phyloP scores from a whole-genome alignment of 106 monocot species.

The Iris macrosiphon region DNA sequence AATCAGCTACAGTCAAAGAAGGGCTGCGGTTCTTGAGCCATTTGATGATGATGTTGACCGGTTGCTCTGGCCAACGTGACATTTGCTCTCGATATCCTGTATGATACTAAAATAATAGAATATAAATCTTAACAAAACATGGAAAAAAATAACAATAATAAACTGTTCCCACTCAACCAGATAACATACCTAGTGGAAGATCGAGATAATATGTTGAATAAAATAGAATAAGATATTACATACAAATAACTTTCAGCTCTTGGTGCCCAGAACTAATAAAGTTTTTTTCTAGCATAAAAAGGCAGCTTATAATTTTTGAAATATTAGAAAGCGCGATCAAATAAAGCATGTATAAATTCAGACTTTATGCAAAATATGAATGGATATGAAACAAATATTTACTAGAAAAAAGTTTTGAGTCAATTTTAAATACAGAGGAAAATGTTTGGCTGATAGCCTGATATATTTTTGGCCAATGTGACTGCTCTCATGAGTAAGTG shows the following conservation, averaged over 20 bases:
- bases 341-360: no score
- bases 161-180: not conserved
- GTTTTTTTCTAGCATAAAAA: not conserved
- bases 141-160: not conserved
- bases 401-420: no score
- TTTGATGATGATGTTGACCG: conserved; percentile 78
- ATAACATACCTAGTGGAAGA: not conserved
- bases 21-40: conserved; percentile 66
- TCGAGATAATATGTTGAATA: no score
- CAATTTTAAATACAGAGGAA: no score
- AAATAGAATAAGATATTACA: not conserved
- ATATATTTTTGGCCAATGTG: no score
- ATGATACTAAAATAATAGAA: conserved; percentile 68
- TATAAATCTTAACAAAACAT: conserved; percentile 14
- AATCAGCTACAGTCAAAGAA: conserved; percentile 87
- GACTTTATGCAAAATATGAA: no score
- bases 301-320: no score
- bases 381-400: no score
- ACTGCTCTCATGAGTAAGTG: no score
- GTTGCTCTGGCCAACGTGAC: conserved; percentile 93
- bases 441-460: no score
- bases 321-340: no score
- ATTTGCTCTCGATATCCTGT: conserved; percentile 96
- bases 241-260: not conserved
- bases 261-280: not conserved